These are phyloP conservation scores for Clitopilus passeckerianus DNA, from an alignment of 768 basidiomycete genomes.

Conservation along the genomic window DNA sequence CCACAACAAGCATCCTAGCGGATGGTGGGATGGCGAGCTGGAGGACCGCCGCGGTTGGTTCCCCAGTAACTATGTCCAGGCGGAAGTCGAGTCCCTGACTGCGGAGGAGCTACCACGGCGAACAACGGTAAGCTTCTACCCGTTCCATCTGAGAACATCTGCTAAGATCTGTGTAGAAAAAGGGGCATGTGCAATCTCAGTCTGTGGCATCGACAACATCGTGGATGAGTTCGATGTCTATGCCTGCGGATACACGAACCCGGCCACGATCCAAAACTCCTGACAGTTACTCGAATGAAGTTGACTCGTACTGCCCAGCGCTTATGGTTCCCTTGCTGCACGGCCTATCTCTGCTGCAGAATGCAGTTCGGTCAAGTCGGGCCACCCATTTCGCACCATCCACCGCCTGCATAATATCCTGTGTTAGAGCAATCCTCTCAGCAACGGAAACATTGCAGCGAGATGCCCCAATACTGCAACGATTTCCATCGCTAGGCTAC, in stretches of 20 bases:
- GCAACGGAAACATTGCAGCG: constrained; percentile 81
- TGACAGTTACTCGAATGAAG: constrained; percentile 26
- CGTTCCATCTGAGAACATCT: constrained; percentile 2
- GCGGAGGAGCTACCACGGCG: constrained; percentile 49
- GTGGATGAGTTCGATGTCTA: constrained; percentile 44
- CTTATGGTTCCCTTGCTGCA: constrained; percentile 83
- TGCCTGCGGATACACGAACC: constrained; percentile 17
- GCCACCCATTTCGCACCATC: constrained; percentile 87
- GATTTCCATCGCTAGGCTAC: constrained; percentile 59
- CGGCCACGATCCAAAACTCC: constrained; percentile 24
- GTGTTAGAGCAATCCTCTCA: constrained; percentile 82
- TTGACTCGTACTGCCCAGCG: constrained; percentile 65
- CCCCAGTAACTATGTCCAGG: constrained; percentile 91
- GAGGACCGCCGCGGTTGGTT: constrained; percentile 94
- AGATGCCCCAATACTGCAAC: constrained; percentile 69
- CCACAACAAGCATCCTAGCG: constrained; percentile 79
- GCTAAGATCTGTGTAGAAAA: constrained; percentile 19
- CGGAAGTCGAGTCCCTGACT: constrained; percentile 52
- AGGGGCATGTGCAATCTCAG: constrained; percentile 43
- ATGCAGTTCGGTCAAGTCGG: constrained; percentile 74
- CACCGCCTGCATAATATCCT: constrained; percentile 91
- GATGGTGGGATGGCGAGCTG: constrained; percentile 99
- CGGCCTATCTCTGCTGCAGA: constrained; percentile 80
- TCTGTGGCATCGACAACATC: constrained; percentile 51
- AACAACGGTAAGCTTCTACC: constrained; percentile 32